phyloP scores from a whole-genome alignment of 2,329 filamentous ascomycete species.

The Scortechinia acanthostroma region DNA sequence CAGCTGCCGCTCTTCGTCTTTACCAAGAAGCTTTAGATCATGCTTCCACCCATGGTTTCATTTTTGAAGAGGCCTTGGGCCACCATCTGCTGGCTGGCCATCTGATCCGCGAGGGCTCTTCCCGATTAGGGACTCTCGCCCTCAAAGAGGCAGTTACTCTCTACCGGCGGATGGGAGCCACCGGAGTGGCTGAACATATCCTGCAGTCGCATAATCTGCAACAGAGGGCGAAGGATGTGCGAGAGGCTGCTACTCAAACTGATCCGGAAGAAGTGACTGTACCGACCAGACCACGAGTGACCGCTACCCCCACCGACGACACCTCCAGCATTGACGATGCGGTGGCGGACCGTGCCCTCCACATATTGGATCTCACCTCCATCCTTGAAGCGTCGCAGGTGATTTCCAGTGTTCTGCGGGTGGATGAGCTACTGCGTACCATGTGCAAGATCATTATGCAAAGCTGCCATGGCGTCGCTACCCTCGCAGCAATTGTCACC shows the following conservation, averaged over 20 bases:
- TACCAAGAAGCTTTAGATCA: slow-evolving; percentile 72
- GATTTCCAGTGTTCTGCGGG: slow-evolving; percentile 70
- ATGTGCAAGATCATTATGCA: slow-evolving; percentile 78
- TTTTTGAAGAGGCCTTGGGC: slow-evolving; percentile 66
- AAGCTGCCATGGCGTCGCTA: slow-evolving; percentile 65
- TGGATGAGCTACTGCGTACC: slow-evolving; percentile 70
- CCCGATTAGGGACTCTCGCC: slow-evolving; percentile 62
- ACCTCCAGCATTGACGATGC: slow-evolving; percentile 50
- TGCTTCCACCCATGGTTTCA: slow-evolving; percentile 56
- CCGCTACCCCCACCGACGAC: slow-evolving; percentile 26
- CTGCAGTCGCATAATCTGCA: slow-evolving; percentile 62
- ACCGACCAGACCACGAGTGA: slow-evolving; percentile 29
- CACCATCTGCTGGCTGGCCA: slow-evolving; percentile 71
- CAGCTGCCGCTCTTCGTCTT: slow-evolving; percentile 47
- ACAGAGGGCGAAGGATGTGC: slow-evolving; percentile 51
- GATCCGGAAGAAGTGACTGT: slow-evolving; percentile 40
- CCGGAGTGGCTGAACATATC: slow-evolving; percentile 62
- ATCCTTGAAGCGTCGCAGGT: slow-evolving; percentile 75
- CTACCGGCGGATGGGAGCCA: slow-evolving; percentile 63
- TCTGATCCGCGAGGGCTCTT: slow-evolving; percentile 57
- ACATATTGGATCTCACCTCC: slow-evolving; percentile 76
- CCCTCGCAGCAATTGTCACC: slow-evolving; percentile 67
- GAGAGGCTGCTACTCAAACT: slow-evolving; percentile 64
- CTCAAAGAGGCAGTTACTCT: slow-evolving; percentile 61
- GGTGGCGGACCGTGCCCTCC: slow-evolving; percentile 63